Base-by-base conservation (phyloP, 495 filamentous ascomycete genomes). In the Daldinia loculata region DNA sequence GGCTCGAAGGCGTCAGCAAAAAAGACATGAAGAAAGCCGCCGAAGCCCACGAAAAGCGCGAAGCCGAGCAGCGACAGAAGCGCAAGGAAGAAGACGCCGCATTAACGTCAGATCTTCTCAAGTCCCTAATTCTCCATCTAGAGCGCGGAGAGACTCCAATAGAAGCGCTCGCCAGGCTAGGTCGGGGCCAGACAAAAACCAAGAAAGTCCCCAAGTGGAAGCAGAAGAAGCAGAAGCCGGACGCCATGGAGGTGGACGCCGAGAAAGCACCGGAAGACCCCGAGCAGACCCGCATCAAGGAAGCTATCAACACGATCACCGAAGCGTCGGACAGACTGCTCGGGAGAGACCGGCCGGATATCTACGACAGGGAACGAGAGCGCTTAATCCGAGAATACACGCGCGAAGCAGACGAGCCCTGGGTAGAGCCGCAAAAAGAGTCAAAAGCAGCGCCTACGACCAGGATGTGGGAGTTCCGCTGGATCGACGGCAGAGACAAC, bases 281-380 rank as follows among this genome's bases (percentile, higher is more conserved):
- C 0, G 89, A 88, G 4, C 93, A 97, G 70, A 79, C 70, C 0
- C 84, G 85, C 59, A 86, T 93, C 45, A 91, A 87, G 70, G 84
- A 91, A 66, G 85, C 88, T 6, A 91, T 99, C 61, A 87, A 95
- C 67, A 84, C 86, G 19, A 90, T 99, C 66, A 98, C 95, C 0
- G 93, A 90, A 4, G 92, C 93, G 4, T 94, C 96, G 7, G 94
- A 97, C 77, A 89, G 89, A 56, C 84, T 99, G 2, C 87, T 97
- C 58, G 89, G 88, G 3, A 83, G 94, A 38, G 94, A 92, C 24
- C 90, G 95, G 61, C 85, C 87, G 1, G 92, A 98, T 19, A 90
- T 98, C 43, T 99, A 98, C 74, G 95, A 98, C 56, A 85, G 87
- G 6, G 93, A 94, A 69, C 83, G 95, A n/a, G 95, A 98, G 77